Percentiles rank a stretch among this genome's conserved stretches.
phyloP scores from a whole-genome alignment of 345 rosid species.

The Syzygium aqueum region DNA sequence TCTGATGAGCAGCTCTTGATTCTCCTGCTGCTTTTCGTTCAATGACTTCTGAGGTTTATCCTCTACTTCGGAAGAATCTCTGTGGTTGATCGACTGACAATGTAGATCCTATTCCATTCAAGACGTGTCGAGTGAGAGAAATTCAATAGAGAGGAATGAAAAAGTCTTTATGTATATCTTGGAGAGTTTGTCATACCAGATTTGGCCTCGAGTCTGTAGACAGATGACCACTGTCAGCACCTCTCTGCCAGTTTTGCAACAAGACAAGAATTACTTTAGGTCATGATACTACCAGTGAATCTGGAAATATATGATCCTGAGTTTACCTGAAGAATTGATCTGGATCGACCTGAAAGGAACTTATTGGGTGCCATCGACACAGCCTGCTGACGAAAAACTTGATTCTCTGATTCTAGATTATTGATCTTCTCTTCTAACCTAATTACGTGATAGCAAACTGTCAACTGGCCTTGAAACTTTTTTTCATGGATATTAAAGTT shows the following conservation, averaged over 20 bases:
- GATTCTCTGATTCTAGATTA: constrained; percentile 82
- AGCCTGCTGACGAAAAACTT: constrained; percentile 91
- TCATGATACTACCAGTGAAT: background rate
- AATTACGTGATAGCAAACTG: constrained; percentile 5
- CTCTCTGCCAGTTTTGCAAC: constrained; percentile 31
- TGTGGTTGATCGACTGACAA: constrained; percentile 60
- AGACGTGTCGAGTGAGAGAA: background rate
- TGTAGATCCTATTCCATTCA: constrained; percentile 58
- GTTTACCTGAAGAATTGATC: constrained; percentile 79
- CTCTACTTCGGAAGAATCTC: constrained; percentile 57
- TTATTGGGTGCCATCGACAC: constrained; percentile 91
- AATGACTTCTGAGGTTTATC: constrained; percentile 84
- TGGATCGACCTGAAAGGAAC: constrained; percentile 86
- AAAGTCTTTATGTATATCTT: background rate
- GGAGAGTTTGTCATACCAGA: constrained; percentile 30
- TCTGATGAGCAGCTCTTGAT: constrained; percentile 90
- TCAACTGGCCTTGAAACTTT: background rate
- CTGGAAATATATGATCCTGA: background rate
- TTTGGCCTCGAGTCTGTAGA: constrained; percentile 36
- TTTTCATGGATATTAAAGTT: background rate
- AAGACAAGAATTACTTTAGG: background rate
- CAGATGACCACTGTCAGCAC: constrained; percentile 65
- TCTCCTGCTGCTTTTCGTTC: constrained; percentile 93
- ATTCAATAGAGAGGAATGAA: background rate
- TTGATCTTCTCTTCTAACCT: constrained; percentile 83